Conservation (phyloP, 2,329 filamentous ascomycete genomes). For the Cercospora zeae-maydis region DNA sequence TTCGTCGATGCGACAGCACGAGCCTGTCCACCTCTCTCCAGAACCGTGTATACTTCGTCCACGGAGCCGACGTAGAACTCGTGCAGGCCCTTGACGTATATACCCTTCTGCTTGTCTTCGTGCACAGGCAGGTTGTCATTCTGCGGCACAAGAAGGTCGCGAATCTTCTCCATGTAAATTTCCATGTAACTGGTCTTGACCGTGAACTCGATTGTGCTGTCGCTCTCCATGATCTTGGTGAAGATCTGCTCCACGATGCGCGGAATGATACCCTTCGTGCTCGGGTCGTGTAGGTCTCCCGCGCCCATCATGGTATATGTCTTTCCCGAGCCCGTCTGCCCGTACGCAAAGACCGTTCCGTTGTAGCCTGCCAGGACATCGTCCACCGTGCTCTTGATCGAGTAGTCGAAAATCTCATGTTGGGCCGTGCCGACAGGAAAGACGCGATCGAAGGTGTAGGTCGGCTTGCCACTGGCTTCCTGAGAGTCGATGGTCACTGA, state of each 20-base stretch:
- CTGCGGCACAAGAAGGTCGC: conserved; percentile 84
- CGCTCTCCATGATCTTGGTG: conserved; percentile 85
- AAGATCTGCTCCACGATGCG: conserved; percentile 98
- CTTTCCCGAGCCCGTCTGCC: conserved; percentile 96
- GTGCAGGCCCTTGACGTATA: conserved; percentile 91
- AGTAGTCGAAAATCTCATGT: conserved; percentile 95
- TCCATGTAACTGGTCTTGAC: conserved; percentile 99
- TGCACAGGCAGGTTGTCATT: conserved; percentile 98
- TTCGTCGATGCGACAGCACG: conserved; percentile 94
- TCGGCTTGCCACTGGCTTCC: conserved; percentile 60
- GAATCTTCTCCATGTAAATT: conserved; percentile 98
- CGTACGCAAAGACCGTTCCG: conserved; percentile 97
- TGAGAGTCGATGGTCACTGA: conserved; percentile 84
- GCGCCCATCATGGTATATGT: conserved; percentile 99
- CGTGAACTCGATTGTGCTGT: conserved; percentile 95
- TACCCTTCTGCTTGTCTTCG: conserved; percentile 92
- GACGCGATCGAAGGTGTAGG: conserved; percentile 96
- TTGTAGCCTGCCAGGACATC: conserved; percentile 99
- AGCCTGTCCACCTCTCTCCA: conserved; percentile 85
- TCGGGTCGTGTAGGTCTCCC: conserved; percentile 78
- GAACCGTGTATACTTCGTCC: conserved; percentile 93
- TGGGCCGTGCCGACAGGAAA: conserved; percentile 93
- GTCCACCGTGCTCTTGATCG: conserved; percentile 91
- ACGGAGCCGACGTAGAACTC: conserved; percentile 96
- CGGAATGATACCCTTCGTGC: conserved; percentile 88